These are phyloP conservation scores for Gossypium herbaceum DNA, from an alignment of 345 rosid genomes.

Conservation along the genomic window DNA sequence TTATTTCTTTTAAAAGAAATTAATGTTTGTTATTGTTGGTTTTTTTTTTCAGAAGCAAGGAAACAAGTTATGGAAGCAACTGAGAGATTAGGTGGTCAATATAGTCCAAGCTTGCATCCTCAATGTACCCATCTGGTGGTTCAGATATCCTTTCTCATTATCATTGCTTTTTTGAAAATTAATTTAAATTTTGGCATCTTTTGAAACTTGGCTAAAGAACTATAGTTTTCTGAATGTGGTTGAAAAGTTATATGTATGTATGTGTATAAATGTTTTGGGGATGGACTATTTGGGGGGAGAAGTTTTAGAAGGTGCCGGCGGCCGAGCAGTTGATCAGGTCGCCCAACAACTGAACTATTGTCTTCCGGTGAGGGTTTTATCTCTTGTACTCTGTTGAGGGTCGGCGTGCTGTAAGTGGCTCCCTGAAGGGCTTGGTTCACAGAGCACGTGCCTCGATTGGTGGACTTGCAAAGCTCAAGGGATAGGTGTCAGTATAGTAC, in stretches of 20 bases:
- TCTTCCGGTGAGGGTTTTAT: no score
- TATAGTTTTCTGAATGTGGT: not conserved
- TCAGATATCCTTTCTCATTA: slow-evolving; percentile 76
- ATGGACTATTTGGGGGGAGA: no score
- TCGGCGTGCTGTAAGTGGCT: no score
- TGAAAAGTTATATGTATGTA: not conserved
- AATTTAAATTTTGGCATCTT: slow-evolving; percentile 2
- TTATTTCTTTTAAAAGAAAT: not conserved
- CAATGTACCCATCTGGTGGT: slow-evolving; percentile 94
- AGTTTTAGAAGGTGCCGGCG: no score
- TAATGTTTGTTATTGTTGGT: not conserved
- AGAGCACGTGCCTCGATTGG: no score
- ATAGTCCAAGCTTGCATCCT: slow-evolving; percentile 75
- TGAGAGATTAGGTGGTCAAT: slow-evolving; percentile 82
- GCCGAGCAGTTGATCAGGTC: no score
- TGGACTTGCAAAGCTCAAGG: no score
- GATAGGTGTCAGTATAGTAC: no score
- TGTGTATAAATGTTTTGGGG: not conserved
- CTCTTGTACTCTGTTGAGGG: no score
- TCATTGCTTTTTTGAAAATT: not conserved
- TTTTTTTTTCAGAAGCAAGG: slow-evolving; percentile 66
- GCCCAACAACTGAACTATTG: no score
- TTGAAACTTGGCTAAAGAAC: not conserved
- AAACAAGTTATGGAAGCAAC: slow-evolving; percentile 93
- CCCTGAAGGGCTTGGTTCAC: no score